phyloP scores from a whole-genome alignment of 495 filamentous ascomycete genomes.

The Darksidea phi region DNA sequence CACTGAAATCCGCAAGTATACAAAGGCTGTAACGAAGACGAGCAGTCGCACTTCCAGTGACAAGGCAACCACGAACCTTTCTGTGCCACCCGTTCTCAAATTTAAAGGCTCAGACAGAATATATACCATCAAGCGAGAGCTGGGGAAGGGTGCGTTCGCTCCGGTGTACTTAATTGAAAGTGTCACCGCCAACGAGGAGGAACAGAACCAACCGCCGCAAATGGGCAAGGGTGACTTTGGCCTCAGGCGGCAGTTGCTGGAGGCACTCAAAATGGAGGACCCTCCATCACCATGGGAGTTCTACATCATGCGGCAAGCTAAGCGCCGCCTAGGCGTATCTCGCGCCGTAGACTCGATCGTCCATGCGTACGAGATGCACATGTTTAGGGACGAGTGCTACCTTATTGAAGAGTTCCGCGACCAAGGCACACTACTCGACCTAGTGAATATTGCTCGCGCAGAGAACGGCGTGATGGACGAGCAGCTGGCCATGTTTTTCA shows the following conservation, averaged over 20 bases:
- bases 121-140: constrained; percentile 81
- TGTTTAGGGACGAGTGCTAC: constrained; percentile 82
- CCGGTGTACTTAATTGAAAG: constrained; percentile 88
- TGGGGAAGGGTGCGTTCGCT: constrained; percentile 90
- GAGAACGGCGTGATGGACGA: constrained; percentile 80
- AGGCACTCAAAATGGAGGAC: constrained; percentile 91
- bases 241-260: constrained; percentile 55
- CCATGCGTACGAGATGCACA: constrained; percentile 79
- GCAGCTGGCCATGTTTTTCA: constrained; percentile 87
- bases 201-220: constrained; percentile 36
- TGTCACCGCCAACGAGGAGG: constrained; percentile 48
- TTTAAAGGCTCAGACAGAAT: constrained; percentile 60
- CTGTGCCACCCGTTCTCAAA: constrained; percentile 61
- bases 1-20: constrained; percentile 74
- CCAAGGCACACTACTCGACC: constrained; percentile 88
- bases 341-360: constrained; percentile 75
- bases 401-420: constrained; percentile 82
- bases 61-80: constrained; percentile 55
- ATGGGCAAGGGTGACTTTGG: constrained; percentile 49
- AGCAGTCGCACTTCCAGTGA: constrained; percentile 58
- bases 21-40: constrained; percentile 63
- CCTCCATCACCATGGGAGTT: constrained; percentile 93
- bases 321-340: constrained; percentile 66
- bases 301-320: constrained; percentile 83
- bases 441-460: constrained; percentile 79